A percentile compares a stretch with the other conserved stretches of the same genome.
Conservation (phyloP, 768 basidiomycete species). For the Suillus spraguei region DNA sequence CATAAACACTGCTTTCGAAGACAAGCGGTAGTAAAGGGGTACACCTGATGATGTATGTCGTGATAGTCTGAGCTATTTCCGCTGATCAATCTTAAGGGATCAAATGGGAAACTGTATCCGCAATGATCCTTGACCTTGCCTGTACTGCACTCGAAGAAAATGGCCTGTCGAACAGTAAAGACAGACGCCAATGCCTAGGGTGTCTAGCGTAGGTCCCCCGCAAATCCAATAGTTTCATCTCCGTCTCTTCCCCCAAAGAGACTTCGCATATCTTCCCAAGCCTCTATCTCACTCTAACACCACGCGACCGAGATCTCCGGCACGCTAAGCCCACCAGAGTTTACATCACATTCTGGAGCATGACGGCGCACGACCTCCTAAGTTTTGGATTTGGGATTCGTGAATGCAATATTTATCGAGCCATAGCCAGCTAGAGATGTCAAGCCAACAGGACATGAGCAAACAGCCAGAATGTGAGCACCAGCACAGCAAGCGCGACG, state of each 20-base stretch:
- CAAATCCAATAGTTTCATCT: slow-evolving; percentile 35
- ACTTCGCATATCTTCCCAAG: slow-evolving; percentile 36
- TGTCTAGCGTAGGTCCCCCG: slow-evolving; percentile 67
- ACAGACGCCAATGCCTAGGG: slow-evolving; percentile 69
- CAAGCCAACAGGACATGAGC: slow-evolving; percentile 79
- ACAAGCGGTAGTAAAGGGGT: neutral
- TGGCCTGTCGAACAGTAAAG: slow-evolving; percentile 82
- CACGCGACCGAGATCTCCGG: slow-evolving; percentile 32
- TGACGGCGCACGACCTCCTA: slow-evolving; percentile 75
- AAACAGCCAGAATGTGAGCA: slow-evolving; percentile 86
- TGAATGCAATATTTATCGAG: slow-evolving; percentile 88
- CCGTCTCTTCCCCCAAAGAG: slow-evolving; percentile 45
- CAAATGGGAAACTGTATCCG: slow-evolving; percentile 87
- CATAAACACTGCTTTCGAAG: neutral
- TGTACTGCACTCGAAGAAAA: slow-evolving; percentile 78
- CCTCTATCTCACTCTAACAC: slow-evolving; percentile 47
- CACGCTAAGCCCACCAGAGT: slow-evolving; percentile 71
- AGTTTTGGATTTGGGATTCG: slow-evolving; percentile 73
- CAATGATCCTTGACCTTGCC: slow-evolving; percentile 97
- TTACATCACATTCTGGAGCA: slow-evolving; percentile 87
- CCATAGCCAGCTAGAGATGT: slow-evolving; percentile 71
- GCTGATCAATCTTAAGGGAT: slow-evolving; percentile 84
- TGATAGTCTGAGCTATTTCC: slow-evolving; percentile 95
- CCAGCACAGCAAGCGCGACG: slow-evolving; percentile 74
- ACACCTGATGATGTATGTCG: slow-evolving; percentile 95